phyloP scores from a whole-genome alignment of 2,329 filamentous ascomycete genomes.

The Coleophoma crateriformis region DNA sequence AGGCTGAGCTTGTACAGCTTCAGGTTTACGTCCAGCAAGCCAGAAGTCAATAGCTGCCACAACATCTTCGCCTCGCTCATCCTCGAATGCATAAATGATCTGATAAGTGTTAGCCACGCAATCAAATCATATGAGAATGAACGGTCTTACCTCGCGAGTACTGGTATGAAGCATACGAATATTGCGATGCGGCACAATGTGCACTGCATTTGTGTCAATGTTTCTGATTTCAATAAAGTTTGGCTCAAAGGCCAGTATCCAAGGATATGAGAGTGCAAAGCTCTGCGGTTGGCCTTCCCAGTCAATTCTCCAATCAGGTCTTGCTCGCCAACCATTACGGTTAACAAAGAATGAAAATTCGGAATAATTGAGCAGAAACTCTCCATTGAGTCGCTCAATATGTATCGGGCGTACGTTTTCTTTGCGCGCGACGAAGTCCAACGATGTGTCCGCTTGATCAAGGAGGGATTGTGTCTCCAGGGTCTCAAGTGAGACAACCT shows the following conservation, averaged over 20 bases:
- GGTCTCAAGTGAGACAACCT: constrained; percentile 93
- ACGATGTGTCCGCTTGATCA: constrained; percentile 93
- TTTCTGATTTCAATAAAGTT: constrained; percentile 97
- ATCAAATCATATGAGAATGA: background rate
- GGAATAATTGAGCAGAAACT: constrained; percentile 96
- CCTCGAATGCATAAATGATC: constrained; percentile 98
- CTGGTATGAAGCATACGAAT: constrained; percentile 97
- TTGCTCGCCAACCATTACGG: constrained; percentile 92
- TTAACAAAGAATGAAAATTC: constrained; percentile 99
- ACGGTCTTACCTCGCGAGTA: constrained; percentile 76
- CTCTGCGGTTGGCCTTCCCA: constrained; percentile 93
- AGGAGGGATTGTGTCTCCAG: constrained; percentile 97
- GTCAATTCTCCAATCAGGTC: constrained; percentile 93
- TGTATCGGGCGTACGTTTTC: constrained; percentile 94
- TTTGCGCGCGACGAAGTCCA: constrained; percentile 93
- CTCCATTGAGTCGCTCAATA: constrained; percentile 93
- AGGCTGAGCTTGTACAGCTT: constrained; percentile 13
- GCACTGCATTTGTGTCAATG: constrained; percentile 89
- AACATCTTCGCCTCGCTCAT: constrained; percentile 87
- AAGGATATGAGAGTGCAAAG: constrained; percentile 93
- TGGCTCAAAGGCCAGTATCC: constrained; percentile 93
- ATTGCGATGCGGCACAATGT: constrained; percentile 94
- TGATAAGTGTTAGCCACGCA: constrained; percentile 33
- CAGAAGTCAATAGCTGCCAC: constrained; percentile 97
- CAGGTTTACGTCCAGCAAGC: constrained; percentile 33